These are phyloP conservation scores for Lentinula lateritia DNA, from an alignment of 768 basidiomycete species.

Conservation along the genomic window DNA sequence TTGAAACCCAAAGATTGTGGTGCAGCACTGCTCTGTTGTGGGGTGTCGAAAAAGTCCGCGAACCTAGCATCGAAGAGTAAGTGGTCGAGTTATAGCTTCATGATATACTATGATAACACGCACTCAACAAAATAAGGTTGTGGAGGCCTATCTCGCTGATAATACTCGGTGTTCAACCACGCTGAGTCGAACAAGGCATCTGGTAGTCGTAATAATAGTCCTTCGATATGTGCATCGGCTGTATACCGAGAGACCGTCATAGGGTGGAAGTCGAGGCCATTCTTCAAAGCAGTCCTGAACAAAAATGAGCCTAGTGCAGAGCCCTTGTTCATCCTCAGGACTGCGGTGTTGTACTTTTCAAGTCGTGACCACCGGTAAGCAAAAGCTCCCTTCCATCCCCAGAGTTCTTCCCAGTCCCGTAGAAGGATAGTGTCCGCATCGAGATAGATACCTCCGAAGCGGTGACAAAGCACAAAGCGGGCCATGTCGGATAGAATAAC, in stretches of 20 bases:
- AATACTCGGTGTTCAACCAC: constrained; percentile 89
- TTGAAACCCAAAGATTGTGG: constrained; percentile 82
- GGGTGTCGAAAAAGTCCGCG: constrained; percentile 77
- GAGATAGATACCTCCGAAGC: constrained; percentile 91
- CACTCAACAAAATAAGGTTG: constrained; percentile 89
- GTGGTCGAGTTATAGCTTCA: neutral
- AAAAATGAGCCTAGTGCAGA: constrained; percentile 86
- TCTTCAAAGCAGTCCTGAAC: constrained; percentile 88
- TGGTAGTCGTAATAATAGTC: constrained; percentile 72
- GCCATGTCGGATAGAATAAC: constrained; percentile 96
- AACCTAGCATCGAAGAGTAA: constrained; percentile 43
- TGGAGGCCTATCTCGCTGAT: constrained; percentile 84
- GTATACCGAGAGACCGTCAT: constrained; percentile 87
- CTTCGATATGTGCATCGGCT: constrained; percentile 75
- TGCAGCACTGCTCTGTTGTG: constrained; percentile 61
- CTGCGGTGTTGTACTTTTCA: constrained; percentile 91
- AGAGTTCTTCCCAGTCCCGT: constrained; percentile 95
- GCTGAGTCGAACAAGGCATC: constrained; percentile 93
- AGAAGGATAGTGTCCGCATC: constrained; percentile 91
- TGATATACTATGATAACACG: constrained; percentile 14
- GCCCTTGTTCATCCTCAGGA: constrained; percentile 82
- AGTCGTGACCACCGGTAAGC: constrained; percentile 94
- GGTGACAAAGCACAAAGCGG: constrained; percentile 90
- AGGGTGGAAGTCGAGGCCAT: constrained; percentile 91
- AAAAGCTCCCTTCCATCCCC: constrained; percentile 93